A percentile compares a stretch with the other conserved stretches of the same genome.
Evolutionary conservation across 1,284 basidiomycete species (phyloP).

Genomic region (Lentinula novae-zelandiae): DNA sequence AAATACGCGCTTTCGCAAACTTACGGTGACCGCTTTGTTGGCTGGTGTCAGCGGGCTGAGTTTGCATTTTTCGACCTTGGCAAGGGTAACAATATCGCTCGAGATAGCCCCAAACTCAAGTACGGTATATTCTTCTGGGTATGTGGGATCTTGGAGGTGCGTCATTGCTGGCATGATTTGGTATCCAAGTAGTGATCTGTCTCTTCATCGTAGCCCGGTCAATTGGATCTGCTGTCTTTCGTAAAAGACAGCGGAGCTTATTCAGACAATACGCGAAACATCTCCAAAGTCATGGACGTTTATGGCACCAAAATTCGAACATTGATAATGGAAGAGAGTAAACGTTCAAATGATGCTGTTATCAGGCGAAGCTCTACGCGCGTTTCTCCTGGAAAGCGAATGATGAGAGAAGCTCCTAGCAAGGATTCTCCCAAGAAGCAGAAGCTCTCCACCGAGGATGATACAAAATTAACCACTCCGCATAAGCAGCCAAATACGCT

Average conservation of each 20-base stretch:
- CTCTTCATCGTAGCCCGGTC: background rate
- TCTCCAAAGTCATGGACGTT: conserved; percentile 3
- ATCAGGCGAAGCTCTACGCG: conserved; percentile 12
- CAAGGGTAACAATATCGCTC: conserved; percentile 6
- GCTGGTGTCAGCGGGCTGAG: conserved; percentile 16
- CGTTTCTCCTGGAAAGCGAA: conserved; percentile 12
- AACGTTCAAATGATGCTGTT: background rate
- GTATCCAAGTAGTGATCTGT: background rate
- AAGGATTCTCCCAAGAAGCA: conserved; percentile 10
- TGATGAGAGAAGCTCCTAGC: conserved; percentile 6
- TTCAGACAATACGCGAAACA: background rate
- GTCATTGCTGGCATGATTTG: background rate
- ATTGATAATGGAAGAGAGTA: background rate
- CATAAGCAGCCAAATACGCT: background rate
- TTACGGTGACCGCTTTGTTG: background rate
- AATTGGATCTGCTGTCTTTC: conserved; percentile 1
- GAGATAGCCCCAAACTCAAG: conserved; percentile 11
- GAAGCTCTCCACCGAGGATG: background rate
- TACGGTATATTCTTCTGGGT: conserved; percentile 24
- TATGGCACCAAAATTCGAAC: background rate
- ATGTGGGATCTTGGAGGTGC: conserved; percentile 18
- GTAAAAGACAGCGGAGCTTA: background rate
- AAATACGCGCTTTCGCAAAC: background rate
- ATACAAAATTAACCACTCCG: background rate
- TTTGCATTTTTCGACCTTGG: conserved; percentile 1